Percentiles rank a stretch among this genome's conserved stretches.
These are phyloP conservation scores for Akanthomyces uredinophilus DNA, from an alignment of 2,329 filamentous ascomycete genomes.

Conservation along the genomic window DNA sequence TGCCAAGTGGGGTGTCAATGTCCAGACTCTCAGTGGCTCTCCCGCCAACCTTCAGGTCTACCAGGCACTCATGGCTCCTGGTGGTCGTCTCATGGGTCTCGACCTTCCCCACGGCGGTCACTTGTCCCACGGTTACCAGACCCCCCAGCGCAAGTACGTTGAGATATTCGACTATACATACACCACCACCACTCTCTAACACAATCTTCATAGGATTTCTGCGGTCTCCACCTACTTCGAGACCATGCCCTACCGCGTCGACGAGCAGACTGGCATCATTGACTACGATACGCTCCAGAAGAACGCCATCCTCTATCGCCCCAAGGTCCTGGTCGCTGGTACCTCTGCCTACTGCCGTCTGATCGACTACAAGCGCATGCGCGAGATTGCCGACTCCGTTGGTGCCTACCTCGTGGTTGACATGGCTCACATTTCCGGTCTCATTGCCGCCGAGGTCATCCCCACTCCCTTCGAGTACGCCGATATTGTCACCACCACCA, in stretches of 20 bases:
- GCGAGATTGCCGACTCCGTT: constrained; percentile 87
- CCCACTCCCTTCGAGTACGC: constrained; percentile 88
- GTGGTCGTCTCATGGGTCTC: constrained; percentile 94
- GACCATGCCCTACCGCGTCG: constrained; percentile 92
- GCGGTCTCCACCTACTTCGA: constrained; percentile 98
- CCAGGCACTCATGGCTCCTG: constrained; percentile 92
- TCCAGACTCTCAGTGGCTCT: constrained; percentile 87
- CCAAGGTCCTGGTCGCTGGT: constrained; percentile 92
- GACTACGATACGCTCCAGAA: constrained; percentile 93
- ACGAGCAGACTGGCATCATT: constrained; percentile 87
- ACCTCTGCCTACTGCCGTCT: constrained; percentile 97
- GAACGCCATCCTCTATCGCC: constrained; percentile 85
- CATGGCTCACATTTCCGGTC: constrained; percentile 97
- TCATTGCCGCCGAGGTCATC: constrained; percentile 89
- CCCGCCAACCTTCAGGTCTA: constrained; percentile 98
- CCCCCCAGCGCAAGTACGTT: constrained; percentile 77
- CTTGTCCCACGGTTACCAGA: constrained; percentile 96
- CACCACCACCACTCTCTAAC: background rate
- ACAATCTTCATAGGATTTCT: constrained; percentile 60
- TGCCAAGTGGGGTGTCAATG: constrained; percentile 96
- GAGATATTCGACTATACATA: background rate
- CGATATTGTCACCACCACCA: constrained; percentile 96
- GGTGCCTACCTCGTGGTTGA: constrained; percentile 94
- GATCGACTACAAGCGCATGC: constrained; percentile 96
- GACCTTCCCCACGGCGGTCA: constrained; percentile 93